A percentile compares a stretch with the other conserved stretches of the same genome.
Evolutionary conservation across 2,329 filamentous ascomycete genomes (phyloP).

Genomic region (Fusarium phyllophilum): DNA sequence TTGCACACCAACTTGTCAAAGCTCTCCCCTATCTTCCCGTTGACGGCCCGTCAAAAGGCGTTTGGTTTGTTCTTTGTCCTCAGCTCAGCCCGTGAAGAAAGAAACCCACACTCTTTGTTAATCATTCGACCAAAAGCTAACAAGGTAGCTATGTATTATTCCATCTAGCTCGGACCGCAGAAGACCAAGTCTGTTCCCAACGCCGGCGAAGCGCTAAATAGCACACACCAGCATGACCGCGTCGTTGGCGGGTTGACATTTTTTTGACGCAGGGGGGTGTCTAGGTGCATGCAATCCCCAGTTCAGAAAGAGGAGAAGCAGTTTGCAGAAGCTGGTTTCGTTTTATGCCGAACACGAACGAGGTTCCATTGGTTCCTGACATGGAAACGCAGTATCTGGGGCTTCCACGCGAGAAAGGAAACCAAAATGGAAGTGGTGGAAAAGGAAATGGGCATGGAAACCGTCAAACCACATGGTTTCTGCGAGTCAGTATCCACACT

Average conservation of each 20-base stretch:
- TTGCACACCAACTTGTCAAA: slow-evolving; percentile 16
- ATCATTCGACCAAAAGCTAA: slow-evolving; percentile 7
- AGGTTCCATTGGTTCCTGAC: slow-evolving; percentile 15
- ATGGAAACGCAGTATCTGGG: slow-evolving; percentile 18
- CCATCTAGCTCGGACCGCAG: slow-evolving; percentile 16
- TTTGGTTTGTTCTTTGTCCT: slow-evolving; percentile 23
- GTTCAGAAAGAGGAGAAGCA: slow-evolving; percentile 8
- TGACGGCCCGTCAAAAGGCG: slow-evolving; percentile 17
- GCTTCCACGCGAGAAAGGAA: slow-evolving; percentile 10
- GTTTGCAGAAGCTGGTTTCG: slow-evolving; percentile 1
- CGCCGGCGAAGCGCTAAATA: slow-evolving; percentile 27
- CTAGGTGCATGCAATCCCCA: slow-evolving; percentile 20
- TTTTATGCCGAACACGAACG: slow-evolving; percentile 17
- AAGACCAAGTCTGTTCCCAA: slow-evolving; percentile 14
- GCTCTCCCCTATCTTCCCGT: slow-evolving; percentile 22
- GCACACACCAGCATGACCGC: slow-evolving; percentile 21
- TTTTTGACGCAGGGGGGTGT: slow-evolving; percentile 41
- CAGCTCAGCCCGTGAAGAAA: slow-evolving; percentile 5
- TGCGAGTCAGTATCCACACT: slow-evolving; percentile 36
- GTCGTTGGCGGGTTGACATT: slow-evolving; percentile 42
- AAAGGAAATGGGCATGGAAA: neutral
- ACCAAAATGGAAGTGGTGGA: neutral
- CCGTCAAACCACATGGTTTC: slow-evolving; percentile 32
- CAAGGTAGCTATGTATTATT: neutral
- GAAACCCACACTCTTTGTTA: neutral